Base-by-base conservation (phyloP, 306 rosid genomes). In the Vicia villosa region DNA sequence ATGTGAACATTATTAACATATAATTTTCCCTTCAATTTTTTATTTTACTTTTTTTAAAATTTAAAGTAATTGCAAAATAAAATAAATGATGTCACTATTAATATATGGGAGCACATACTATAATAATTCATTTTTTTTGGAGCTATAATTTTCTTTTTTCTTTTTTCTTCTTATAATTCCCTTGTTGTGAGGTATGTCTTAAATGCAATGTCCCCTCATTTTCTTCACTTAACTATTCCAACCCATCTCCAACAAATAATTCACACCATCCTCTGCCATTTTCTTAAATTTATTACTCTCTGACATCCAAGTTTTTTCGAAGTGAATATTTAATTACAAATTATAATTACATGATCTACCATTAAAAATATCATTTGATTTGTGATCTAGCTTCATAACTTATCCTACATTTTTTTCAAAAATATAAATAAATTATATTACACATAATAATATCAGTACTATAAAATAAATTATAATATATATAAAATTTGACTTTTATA, bases 121-220 rank as follows among this genome's bases (percentile, higher is more conserved):
- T 52, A 74, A 21, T 68, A 57, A 37, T 77, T 63, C 77, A 50
- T 70, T 77, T 76, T 76, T 62, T 40, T 50, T 73, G 41, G 38
- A 3, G 57, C 62, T 45, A 63, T 61, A 77, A 69, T 70, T 28
- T 45, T 0, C 8, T 32, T 38, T 66, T 63, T 3, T 24, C 28
- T 24, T 58, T 15, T 63, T 63, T 70, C 28, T 56, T 37, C 73
- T 66, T 62, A 61, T 70, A 68, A 68, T 59, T 68, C 71, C 69
- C 63, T 67, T 73, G 47, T 63, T 12, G 70, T 69, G 79, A 79
- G 70, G 82, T 66, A 60, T 73, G 81, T 70, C 83, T 74, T 85
- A 78, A 83, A 85, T 83, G 85, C 85, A 73, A 43, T 68, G 83
- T 50, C 77, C 77, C 80, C 83, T 79, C 83, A 80, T 60, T 79